Conservation (phyloP, 2,329 filamentous ascomycete genomes). For the Eutypella sp. region DNA sequence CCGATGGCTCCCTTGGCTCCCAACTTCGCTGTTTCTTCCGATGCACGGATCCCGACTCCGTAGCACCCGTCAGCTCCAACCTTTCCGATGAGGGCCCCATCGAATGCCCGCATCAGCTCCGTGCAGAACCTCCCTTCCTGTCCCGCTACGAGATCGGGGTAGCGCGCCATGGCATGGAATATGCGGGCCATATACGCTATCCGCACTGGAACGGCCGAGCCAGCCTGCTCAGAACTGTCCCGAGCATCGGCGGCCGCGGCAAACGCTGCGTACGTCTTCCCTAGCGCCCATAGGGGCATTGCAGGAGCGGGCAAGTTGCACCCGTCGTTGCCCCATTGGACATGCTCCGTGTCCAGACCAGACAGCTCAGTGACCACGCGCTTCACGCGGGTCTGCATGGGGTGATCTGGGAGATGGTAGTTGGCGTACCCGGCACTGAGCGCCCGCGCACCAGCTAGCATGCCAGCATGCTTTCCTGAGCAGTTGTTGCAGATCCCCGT, state of each 20-base stretch:
- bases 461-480: constrained; percentile 44
- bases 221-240: background rate
- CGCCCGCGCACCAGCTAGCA: constrained; percentile 37
- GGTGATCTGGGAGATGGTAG: constrained; percentile 33
- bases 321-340: constrained; percentile 40
- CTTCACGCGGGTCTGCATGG: constrained; percentile 35
- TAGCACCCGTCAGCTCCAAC: constrained; percentile 46
- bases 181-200: constrained; percentile 27
- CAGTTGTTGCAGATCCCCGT: constrained; percentile 39
- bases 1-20: constrained; percentile 35
- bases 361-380: constrained; percentile 31
- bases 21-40: constrained; percentile 29
- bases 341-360: constrained; percentile 17
- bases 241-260: constrained; percentile 27
- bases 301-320: constrained; percentile 45
- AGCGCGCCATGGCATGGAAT: constrained; percentile 36
- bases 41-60: constrained; percentile 36
- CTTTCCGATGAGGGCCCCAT: constrained; percentile 38
- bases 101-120: constrained; percentile 34
- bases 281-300: constrained; percentile 31
- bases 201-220: constrained; percentile 3
- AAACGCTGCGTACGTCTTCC: constrained; percentile 30
- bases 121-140: constrained; percentile 44
- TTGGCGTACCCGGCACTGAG: constrained; percentile 25
- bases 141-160: constrained; percentile 41